phyloP scores from a whole-genome alignment of 768 basidiomycete species.

The Gelatoporia subvermispora region DNA sequence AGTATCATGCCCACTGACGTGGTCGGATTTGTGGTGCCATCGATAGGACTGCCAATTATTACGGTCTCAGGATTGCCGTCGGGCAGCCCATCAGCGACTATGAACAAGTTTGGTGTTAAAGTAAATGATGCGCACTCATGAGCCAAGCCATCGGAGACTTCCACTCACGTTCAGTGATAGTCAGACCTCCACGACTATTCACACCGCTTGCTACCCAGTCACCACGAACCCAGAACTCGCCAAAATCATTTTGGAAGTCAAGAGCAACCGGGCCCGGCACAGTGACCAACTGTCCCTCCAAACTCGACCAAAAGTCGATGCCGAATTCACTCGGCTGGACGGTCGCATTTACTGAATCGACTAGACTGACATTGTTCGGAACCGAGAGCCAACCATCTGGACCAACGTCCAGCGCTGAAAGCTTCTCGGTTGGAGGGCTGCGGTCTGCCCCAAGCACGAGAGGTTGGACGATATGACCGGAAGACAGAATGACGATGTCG shows the following conservation, averaged over 20 bases:
- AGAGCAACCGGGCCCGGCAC: conserved; percentile 43
- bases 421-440: conserved; percentile 44
- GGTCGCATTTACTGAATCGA: conserved; percentile 41
- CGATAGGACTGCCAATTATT: conserved; percentile 49
- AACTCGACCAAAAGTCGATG: conserved; percentile 61
- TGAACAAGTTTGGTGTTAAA: background rate
- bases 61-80: conserved; percentile 56
- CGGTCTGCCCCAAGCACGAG: conserved; percentile 46
- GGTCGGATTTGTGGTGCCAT: conserved; percentile 46
- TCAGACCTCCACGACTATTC: conserved; percentile 53
- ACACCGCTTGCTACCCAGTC: conserved; percentile 50
- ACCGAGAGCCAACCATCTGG: conserved; percentile 49
- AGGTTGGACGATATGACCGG: conserved; percentile 42
- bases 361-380: conserved; percentile 46
- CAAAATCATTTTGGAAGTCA: conserved; percentile 46
- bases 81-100: conserved; percentile 46
- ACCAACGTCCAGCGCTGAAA: conserved; percentile 48
- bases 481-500: conserved; percentile 42
- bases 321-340: conserved; percentile 47
- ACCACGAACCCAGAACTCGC: conserved; percentile 56
- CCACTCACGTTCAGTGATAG: conserved; percentile 42
- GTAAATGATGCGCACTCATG: background rate
- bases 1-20: conserved; percentile 45
- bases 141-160: background rate
- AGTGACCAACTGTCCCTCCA: conserved; percentile 54